Evolutionary conservation across 176 grass and related monocot genomes (phyloP), one percentile per base, ranked within the genome.

Genomic region (Calamus simplicifolius): DNA sequence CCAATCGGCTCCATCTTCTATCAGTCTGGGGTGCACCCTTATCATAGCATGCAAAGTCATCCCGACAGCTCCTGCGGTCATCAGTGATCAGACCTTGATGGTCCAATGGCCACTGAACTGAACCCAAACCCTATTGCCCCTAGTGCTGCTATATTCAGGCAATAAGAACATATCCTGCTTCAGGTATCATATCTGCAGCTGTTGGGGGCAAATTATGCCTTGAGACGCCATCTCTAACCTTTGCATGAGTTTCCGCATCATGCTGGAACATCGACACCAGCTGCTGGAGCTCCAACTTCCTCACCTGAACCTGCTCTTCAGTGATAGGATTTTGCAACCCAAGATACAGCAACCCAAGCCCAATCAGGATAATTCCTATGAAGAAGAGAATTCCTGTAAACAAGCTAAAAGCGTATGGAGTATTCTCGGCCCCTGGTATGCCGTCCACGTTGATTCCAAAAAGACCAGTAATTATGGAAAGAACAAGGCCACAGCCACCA

Each of bases 401-500:
- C 25, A 71, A 43, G n/a, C 43, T 58, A 65, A 89, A 89, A 25
- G 81, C 81, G 56, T 74, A 84, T 25, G 61, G 69, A 52, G 59
- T 64, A 58, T 73, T 48, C 57, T 84, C 12, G 5, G 73, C 69
- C 16, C 85, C 77, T 0, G 77, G 85, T 63, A 89, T 84, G 27
- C 80, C 85, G 16, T 89, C 85, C 0, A 89, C 81, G 16, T 85
- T 85, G 51, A 85, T 85, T 4, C 77, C 86, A 7, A 84, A 84
- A 31, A 80, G 53, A 35, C 64, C 43, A 2, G 85, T 78, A 27
- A 89, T 75, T 69, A 89, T 83, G 4, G 80, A 83, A 12, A 83
- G 67, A 52, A 80, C 56, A n/a, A 88, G 67, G 38, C 80, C 72
- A 16, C 71, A 59, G 7, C 85, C 76, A 60, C 85, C 68, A 7